Percentiles rank a stretch among this genome's conserved stretches.
These are phyloP conservation scores for Helotiales sp. DNA, from an alignment of 2,329 filamentous ascomycete genomes.

Conservation along the genomic window DNA sequence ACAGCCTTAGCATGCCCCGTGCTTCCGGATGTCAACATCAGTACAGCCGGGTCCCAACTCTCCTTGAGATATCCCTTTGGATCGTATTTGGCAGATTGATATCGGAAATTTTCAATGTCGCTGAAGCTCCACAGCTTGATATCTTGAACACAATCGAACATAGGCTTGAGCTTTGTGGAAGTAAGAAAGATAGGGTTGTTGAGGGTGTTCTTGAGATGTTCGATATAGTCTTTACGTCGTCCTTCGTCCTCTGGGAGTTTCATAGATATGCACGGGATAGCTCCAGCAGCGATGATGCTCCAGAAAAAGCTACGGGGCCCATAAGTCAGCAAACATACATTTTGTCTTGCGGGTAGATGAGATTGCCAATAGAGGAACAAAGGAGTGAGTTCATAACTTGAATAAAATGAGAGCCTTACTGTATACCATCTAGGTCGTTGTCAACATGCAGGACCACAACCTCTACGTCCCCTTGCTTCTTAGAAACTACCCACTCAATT, in stretches of 20 bases:
- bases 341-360: too few species aligned
- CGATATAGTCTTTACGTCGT: slow-evolving; percentile 34
- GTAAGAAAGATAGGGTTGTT: slow-evolving; percentile 31
- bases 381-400: neutral
- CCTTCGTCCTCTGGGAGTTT: slow-evolving; percentile 33
- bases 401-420: neutral
- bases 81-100: neutral
- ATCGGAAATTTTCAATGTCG: neutral
- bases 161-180: slow-evolving; percentile 11
- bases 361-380: neutral
- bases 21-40: slow-evolving; percentile 55
- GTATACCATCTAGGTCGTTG: slow-evolving; percentile 35
- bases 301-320: slow-evolving; percentile 39
- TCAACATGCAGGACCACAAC: slow-evolving; percentile 37
- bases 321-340: neutral
- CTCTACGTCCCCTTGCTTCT: neutral
- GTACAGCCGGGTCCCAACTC: slow-evolving; percentile 31
- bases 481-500: neutral
- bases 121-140: neutral
- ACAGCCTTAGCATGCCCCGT: slow-evolving; percentile 54
- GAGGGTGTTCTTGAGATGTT: slow-evolving; percentile 30
- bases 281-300: slow-evolving; percentile 39
- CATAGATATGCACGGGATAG: slow-evolving; percentile 40
- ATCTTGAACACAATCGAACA: slow-evolving; percentile 21
- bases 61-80: neutral